phyloP scores from a whole-genome alignment of 805 yeast species.

The Kuraishia floccosa region DNA sequence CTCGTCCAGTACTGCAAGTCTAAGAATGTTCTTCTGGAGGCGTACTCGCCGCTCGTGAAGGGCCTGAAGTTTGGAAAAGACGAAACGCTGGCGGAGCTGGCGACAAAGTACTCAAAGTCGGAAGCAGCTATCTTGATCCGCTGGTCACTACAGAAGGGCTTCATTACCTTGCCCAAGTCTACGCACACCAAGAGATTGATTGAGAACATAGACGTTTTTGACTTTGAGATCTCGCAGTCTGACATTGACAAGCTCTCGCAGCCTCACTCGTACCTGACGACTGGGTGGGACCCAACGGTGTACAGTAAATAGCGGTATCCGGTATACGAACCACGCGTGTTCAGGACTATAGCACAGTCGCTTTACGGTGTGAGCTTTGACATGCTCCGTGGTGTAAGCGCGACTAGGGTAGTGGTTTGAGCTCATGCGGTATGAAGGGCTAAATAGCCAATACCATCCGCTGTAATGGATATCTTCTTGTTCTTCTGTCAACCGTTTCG shows the following conservation, averaged over 20 bases:
- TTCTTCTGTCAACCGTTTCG: too few relatives aligned
- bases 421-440: too few relatives aligned
- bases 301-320: too few relatives aligned
- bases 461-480: too few relatives aligned
- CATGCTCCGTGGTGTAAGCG: too few relatives aligned
- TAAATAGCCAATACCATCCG: too few relatives aligned
- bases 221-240: conserved; percentile 23
- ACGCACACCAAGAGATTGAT: conserved; percentile 15
- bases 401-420: too few relatives aligned
- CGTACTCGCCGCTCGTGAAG: conserved; percentile 56
- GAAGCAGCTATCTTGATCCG: conserved; percentile 52
- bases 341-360: too few relatives aligned
- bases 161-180: conserved; percentile 28
- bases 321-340: too few relatives aligned
- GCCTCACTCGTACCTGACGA: conserved; percentile 22
- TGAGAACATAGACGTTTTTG: conserved; percentile 24
- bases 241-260: conserved; percentile 20
- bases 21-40: conserved; percentile 41
- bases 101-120: conserved; percentile 33
- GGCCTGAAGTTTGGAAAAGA: conserved; percentile 36
- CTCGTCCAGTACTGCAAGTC: conserved; percentile 29
- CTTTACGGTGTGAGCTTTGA: too few relatives aligned
- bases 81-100: conserved; percentile 28
- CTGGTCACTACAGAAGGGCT: conserved; percentile 61
- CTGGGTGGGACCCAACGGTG: conserved; percentile 23